Percentiles rank a stretch among this genome's conserved stretches.
Evolutionary conservation across 495 filamentous ascomycete genomes (phyloP).

Genomic region (Lentithecium fluviatile): DNA sequence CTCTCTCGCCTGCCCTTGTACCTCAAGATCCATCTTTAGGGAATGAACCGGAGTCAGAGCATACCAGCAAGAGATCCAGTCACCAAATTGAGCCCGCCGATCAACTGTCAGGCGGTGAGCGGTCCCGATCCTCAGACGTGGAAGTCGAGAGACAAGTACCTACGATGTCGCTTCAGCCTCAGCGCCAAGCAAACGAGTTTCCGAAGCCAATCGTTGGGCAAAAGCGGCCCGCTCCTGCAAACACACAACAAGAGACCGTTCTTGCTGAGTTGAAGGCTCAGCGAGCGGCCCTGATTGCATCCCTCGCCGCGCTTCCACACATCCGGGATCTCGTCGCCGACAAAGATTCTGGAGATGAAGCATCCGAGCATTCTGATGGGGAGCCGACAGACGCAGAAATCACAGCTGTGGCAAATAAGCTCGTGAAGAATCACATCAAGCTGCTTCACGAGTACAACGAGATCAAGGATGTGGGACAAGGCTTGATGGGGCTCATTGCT

Average conservation of each 20-base stretch:
- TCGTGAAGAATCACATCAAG: constrained; percentile 64
- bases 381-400: constrained; percentile 30
- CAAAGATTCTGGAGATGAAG: not conserved
- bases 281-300: constrained; percentile 19
- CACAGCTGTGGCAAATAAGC: constrained; percentile 40
- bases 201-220: not conserved
- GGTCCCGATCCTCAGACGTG: too few relatives aligned
- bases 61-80: too few relatives aligned
- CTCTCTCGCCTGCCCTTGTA: too few relatives aligned
- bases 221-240: constrained; percentile 6
- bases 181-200: not conserved
- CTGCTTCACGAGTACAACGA: constrained; percentile 77
- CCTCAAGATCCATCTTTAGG: too few relatives aligned
- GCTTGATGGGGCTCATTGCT: constrained; percentile 71
- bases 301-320: constrained; percentile 21
- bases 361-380: constrained; percentile 9
- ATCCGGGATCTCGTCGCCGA: constrained; percentile 12
- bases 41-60: too few relatives aligned
- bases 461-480: constrained; percentile 70
- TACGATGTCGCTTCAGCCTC: not conserved
- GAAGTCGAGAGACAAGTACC: not conserved
- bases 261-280: constrained; percentile 25
- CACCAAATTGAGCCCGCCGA: too few relatives aligned
- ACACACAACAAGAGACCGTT: constrained; percentile 12
- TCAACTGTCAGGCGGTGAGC: too few relatives aligned